These are phyloP conservation scores for Parietaria judaica DNA, from an alignment of 306 rosid species.

Conservation along the genomic window DNA sequence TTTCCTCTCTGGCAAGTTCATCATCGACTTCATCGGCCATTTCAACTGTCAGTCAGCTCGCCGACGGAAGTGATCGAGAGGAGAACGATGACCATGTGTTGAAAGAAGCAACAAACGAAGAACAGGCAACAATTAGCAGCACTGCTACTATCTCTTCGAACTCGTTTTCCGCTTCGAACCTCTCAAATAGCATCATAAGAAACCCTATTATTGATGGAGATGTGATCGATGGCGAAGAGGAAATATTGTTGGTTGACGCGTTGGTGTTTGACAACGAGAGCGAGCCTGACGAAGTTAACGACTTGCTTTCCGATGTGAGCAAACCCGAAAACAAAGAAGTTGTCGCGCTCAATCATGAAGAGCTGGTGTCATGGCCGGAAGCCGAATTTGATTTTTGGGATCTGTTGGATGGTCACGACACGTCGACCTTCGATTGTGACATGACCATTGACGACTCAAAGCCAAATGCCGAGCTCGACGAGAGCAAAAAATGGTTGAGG, in stretches of 20 bases:
- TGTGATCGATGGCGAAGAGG: neutral
- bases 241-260: slow-evolving; percentile 10
- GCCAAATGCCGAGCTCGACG: slow-evolving; percentile 14
- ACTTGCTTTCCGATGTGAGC: slow-evolving; percentile 4
- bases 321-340: neutral
- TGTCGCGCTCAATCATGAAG: neutral
- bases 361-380: slow-evolving; percentile 34
- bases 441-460: slow-evolving; percentile 14
- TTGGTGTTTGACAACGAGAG: slow-evolving; percentile 16
- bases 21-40: slow-evolving; percentile 52
- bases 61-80: neutral
- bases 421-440: slow-evolving; percentile 11
- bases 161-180: slow-evolving; percentile 34
- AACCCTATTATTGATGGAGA: slow-evolving; percentile 15
- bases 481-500: slow-evolving; percentile 36
- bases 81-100: slow-evolving; percentile 7
- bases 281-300: slow-evolving; percentile 24
- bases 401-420: slow-evolving; percentile 35
- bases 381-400: slow-evolving; percentile 62
- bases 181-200: slow-evolving; percentile 19
- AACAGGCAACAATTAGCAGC: slow-evolving; percentile 15
- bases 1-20: slow-evolving; percentile 26
- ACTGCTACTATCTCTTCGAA: slow-evolving; percentile 18
- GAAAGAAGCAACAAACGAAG: slow-evolving; percentile 12
- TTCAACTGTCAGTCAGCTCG: neutral